Conservation (phyloP, 768 basidiomycete species). For the Kwoniella bestiolae region DNA sequence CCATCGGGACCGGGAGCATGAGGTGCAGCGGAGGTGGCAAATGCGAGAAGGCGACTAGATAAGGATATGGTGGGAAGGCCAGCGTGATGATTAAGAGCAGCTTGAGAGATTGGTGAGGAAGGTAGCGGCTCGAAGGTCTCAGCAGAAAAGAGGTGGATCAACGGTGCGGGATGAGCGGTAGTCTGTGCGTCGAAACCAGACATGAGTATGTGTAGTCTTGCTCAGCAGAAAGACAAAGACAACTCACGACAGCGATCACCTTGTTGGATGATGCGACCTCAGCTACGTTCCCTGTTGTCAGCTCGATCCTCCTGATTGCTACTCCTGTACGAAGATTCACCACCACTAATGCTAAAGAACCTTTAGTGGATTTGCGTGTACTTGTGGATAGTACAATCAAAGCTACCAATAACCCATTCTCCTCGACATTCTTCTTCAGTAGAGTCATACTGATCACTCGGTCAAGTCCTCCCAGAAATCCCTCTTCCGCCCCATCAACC, state of each 20-base stretch:
- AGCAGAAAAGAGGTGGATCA: constrained; percentile 33
- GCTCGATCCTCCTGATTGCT: constrained; percentile 25
- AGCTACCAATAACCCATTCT: constrained; percentile 5
- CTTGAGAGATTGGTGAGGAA: constrained; percentile 8
- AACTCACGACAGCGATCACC: constrained; percentile 39
- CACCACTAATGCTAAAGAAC: constrained; percentile 22
- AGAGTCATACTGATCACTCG: constrained; percentile 9
- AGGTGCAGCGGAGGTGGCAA: constrained; percentile 32
- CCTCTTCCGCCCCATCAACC: constrained; percentile 1
- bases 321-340: constrained; percentile 30
- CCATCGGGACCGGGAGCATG: constrained; percentile 31
- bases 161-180: constrained; percentile 27
- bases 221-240: no score
- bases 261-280: constrained; percentile 7
- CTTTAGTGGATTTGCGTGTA: constrained; percentile 1
- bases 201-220: no score
- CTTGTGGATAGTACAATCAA: background rate
- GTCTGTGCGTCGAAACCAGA: constrained; percentile 20
- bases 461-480: background rate
- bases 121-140: constrained; percentile 18
- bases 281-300: constrained; percentile 25
- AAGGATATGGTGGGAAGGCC: constrained; percentile 32
- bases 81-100: constrained; percentile 17
- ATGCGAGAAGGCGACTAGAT: constrained; percentile 39
- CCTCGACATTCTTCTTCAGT: background rate